Evolutionary conservation across 306 rosid genomes (phyloP), one percentile per base, ranked within the genome.

Genomic region (Sesbania bispinosa): DNA sequence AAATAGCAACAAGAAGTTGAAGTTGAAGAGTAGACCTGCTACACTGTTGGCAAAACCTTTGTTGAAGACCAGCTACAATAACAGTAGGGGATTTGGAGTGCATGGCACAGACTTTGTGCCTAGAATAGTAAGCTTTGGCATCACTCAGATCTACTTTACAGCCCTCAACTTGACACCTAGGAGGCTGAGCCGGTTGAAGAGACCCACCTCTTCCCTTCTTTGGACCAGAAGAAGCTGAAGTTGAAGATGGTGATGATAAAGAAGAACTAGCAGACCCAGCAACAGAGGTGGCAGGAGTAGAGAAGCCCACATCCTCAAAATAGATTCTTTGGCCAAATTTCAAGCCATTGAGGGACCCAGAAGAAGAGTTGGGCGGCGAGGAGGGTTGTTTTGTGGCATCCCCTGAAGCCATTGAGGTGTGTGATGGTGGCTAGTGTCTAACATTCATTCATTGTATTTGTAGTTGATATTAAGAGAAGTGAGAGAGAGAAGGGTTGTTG

Each of bases 11-110:
- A 15, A 51, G 53, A 41, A 41, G 16, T 0, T 10, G 8, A 13
- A 54, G 32, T 16, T 16, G 4, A 32, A 47, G 15, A 15, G 4
- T 30, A 38, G 75, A 76, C 81, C 98, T 89, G 90, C 98, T 90
- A 69, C 98, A 94, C 89, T 94, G 98, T 69, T 90, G 98, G 72
- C 98, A 94, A 87, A 94, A 94, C 84, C 98, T 81, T 73, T 94
- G 97, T 58, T 88, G 85, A 11, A 87, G 77, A 7, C 95, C 95
- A 68, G 86, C 79, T 43, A 94, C 97, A 74, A 79, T 50, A 76
- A 88, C 98, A 42, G 63, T 81, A 4, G 98, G 96, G 9, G 89
- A 84, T 67, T 90, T 94, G 30, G 98, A 94, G 77, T 94, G 98
- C 88, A 82, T 82, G 55, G 66, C 81, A 71, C 97, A 90, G 32